phyloP scores from a whole-genome alignment of 192 early-diverging fungal genomes.

The Glomus cerebriforme region DNA sequence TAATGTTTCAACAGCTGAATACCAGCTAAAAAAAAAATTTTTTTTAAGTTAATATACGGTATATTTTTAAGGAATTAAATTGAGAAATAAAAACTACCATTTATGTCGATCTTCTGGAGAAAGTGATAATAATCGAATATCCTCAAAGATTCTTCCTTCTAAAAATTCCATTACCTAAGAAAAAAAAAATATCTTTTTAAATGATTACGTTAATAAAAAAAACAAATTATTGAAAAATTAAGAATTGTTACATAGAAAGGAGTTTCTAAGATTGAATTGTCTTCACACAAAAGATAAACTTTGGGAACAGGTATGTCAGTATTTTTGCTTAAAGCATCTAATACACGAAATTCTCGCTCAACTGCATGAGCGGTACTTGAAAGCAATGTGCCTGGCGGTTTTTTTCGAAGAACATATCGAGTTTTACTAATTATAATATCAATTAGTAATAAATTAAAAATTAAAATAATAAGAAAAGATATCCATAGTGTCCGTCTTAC shows the following conservation, averaged over 20 bases:
- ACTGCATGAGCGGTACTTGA: constrained; percentile 89
- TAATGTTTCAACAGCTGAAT: constrained; percentile 72
- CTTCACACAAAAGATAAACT: constrained; percentile 87
- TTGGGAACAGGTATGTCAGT: constrained; percentile 87
- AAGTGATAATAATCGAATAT: constrained; percentile 59
- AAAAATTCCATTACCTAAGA: constrained; percentile 88
- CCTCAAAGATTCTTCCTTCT: constrained; percentile 83
- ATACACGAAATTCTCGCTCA: constrained; percentile 85
- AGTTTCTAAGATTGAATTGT: constrained; percentile 80
- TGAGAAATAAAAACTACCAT: constrained; percentile 50
- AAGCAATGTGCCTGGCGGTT: constrained; percentile 83
- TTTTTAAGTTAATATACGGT: too few species aligned
- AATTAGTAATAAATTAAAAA: not conserved
- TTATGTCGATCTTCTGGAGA: constrained; percentile 51
- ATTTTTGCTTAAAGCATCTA: constrained; percentile 72
- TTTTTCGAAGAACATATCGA: constrained; percentile 86
- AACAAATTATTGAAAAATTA: too few species aligned
- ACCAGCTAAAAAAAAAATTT: constrained; percentile 54
- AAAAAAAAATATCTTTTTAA: not conserved
- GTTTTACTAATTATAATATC: constrained; percentile 58
- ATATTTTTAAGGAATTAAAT: not conserved
- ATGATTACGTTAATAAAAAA: too few species aligned
- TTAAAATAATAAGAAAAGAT: not conserved
- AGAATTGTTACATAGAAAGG: constrained; percentile 78
- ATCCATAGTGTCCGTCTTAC: constrained; percentile 36